Evolutionary conservation across 768 basidiomycete genomes (phyloP), one percentile per base, ranked within the genome.

Genomic region (Kwoniella botswanensis): DNA sequence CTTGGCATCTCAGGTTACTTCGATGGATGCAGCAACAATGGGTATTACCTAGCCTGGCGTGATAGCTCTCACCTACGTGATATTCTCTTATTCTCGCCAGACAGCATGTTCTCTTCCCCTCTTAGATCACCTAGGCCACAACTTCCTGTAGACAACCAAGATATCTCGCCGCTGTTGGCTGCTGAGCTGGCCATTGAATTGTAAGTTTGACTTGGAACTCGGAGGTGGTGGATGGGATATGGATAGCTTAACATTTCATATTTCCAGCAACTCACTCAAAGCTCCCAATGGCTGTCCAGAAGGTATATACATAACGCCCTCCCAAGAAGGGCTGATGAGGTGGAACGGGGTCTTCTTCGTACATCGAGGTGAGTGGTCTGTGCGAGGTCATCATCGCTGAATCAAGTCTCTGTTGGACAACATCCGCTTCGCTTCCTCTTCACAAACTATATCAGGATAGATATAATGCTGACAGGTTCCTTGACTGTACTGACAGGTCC

Each of bases 321-420:
- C 76, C 0, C 56, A 41, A 2, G 71, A 74, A 29, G 72, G 22
- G 13, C 21, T 78, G 4, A 29, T 71, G 42, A 66, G 44, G 56
- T 81, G 78, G 78, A 67, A 79, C 50, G 78, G 79, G 15, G 73
- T 81, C 2, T 79, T 79, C 46, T 79, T 77, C 55, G 76, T 81
- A 1, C 78, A 81, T 57, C 53, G 61, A 61, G 79, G 77, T 79
- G 60, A 41, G 77, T 63, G 22, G 43, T 22, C 26, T 24, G 59
- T 61, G 59, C 59, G 59, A 13, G 21, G 13, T 17, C 11, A 12
- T 52, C 4, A 29, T 6, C 60, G 4, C 29, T 35, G n/a, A 9
- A 63, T 15, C 42, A 6, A 59, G 9, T 63, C 43, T 60, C 12
- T 21, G 21, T 35, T 26, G 21, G 42, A 5, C 58, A 24, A 7